Conservation (phyloP, 768 basidiomycete genomes). For the Tylopilus cervinicoccineus region DNA sequence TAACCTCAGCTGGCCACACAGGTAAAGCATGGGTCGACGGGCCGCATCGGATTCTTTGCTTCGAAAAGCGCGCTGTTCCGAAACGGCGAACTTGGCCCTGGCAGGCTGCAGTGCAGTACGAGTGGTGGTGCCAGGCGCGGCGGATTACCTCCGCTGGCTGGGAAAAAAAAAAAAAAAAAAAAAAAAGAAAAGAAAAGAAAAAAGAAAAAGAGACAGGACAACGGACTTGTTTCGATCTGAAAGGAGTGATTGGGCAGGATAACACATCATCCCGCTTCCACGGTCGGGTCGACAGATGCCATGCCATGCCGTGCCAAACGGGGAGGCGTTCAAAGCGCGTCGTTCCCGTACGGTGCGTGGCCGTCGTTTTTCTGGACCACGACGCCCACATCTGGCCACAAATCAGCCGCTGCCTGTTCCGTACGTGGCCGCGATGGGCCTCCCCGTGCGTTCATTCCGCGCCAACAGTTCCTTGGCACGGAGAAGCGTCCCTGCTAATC, state of each 20-base stretch:
- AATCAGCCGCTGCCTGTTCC: constrained; percentile 2
- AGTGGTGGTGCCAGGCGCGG: not conserved
- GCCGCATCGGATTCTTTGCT: not conserved
- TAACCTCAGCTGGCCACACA: no score
- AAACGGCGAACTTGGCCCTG: constrained; percentile 8
- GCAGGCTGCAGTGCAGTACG: no score
- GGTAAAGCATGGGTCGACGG: no score
- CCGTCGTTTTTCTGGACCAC: not conserved
- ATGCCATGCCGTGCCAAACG: no score
- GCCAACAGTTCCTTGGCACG: constrained; percentile 8
- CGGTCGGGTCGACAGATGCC: no score
- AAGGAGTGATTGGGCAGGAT: no score
- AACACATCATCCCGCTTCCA: not conserved
- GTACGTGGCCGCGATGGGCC: not conserved
- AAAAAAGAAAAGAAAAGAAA: no score
- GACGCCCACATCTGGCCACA: not conserved
- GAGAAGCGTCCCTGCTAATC: constrained; percentile 15
- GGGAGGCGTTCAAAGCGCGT: no score
- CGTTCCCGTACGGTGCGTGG: not conserved
- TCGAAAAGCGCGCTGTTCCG: constrained; percentile 10
- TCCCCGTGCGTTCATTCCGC: not conserved
- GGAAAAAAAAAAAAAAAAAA: no score
- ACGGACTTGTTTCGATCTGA: no score
- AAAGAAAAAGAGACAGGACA: no score
- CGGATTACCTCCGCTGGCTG: constrained; percentile 6